phyloP scores from a whole-genome alignment of 192 early-diverging fungal genomes.

The Coemansia sp. region DNA sequence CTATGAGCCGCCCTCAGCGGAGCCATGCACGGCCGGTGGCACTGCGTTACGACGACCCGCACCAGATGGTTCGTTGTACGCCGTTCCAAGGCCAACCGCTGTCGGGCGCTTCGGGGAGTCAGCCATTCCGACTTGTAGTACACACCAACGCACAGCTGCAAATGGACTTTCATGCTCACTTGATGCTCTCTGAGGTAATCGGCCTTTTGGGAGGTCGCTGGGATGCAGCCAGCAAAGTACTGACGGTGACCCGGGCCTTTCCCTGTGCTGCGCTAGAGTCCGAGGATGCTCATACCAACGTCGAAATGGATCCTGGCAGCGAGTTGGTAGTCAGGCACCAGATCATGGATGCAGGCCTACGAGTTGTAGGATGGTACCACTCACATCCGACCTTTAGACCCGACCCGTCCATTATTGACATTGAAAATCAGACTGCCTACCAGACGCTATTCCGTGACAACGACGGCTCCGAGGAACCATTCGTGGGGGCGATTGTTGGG shows the following conservation, averaged over 20 bases:
- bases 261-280: constrained; percentile 76
- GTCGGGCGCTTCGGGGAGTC: constrained; percentile 62
- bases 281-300: constrained; percentile 73
- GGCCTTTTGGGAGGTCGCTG: constrained; percentile 85
- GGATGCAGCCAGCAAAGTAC: constrained; percentile 55
- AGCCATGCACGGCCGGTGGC: constrained; percentile 34
- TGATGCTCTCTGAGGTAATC: constrained; percentile 86
- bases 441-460: constrained; percentile 75
- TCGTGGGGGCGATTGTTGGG: constrained; percentile 89
- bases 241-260: constrained; percentile 66
- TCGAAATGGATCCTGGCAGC: constrained; percentile 86
- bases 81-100: constrained; percentile 71
- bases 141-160: constrained; percentile 74
- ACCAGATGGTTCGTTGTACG: constrained; percentile 82
- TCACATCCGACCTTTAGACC: constrained; percentile 88
- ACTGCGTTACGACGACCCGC: constrained; percentile 59
- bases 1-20: constrained; percentile 54
- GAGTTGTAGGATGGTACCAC: constrained; percentile 94
- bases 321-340: constrained; percentile 72
- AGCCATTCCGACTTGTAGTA: constrained; percentile 77
- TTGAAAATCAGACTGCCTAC: constrained; percentile 86
- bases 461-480: constrained; percentile 61
- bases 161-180: constrained; percentile 94
- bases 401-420: constrained; percentile 84
- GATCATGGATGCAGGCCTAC: constrained; percentile 70